Evolutionary conservation across 78 protist species (phyloP), one percentile per base, ranked within the genome.

Genomic region (Polysphondylium violaceum): DNA sequence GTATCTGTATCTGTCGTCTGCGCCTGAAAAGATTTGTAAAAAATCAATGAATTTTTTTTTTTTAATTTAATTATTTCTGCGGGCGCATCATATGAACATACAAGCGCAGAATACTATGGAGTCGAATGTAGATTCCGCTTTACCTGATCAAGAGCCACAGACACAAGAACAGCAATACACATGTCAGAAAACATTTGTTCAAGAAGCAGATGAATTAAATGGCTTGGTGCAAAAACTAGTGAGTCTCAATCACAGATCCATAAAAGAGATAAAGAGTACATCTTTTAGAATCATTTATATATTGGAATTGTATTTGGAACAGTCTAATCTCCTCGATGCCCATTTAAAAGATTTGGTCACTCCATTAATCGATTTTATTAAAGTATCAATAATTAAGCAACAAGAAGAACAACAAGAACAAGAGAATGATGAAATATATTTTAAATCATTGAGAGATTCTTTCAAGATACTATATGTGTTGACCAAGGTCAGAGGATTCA

Each of bases 281-380:
- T 31, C 78, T 5, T 44, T 31, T 1, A 72, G 85, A 50, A 53
- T 85, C 11, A 69, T 33, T 3, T 41, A 50, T 29, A 72, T 60
- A 19, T 21, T 93, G 0, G 88, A 93, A 43, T 53, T 56, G 41
- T 93, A 93, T 60, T 92, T 86, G 53, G 95, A 93, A 43, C 87
- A 93, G 27, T 74, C 95, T 29, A 71, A 58, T 51, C 63, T 93
- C 25, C 41, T 93, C n/a, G 95, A 93, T 47, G 29, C 40, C 7
- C 86, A 81, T 61, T 51, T 93, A 8, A 36, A 65, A 25, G 94
- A 74, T 21, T 12, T 73, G 5, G 74, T 75, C 12, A 35, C 35
- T 33, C 87, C 88, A 16, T 11, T 88, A 17, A 40, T 75, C 6
- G 55, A 55, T 23, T 36, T 43, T 8, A 59, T 67, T 6, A 67